Evolutionary conservation across 768 basidiomycete genomes (phyloP), one percentile per base, ranked within the genome.

Genomic region (Lentinus tigrinus): DNA sequence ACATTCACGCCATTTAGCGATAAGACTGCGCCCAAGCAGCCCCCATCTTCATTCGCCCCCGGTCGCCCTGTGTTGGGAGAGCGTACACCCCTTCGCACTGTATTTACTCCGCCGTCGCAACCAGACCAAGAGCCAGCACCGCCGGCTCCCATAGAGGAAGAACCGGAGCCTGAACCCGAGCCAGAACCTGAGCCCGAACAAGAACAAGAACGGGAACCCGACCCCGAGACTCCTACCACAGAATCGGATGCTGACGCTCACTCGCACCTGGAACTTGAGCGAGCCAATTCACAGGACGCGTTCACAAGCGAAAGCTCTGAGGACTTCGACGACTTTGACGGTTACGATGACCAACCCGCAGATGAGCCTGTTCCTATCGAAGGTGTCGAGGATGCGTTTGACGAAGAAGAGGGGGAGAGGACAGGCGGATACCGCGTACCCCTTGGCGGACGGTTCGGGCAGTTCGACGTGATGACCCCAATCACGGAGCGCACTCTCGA

Each of bases 401-500:
- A 58, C 34, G 52, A 58, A 11, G 47, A 37, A 21, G 58, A 68
- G 21, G 67, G 70, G 1, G 69, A 70, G 19, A 59, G 67, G 23
- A 56, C 67, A 16, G 64, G 66, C 3, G 60, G 64, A 10, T 64
- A 70, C 27, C 59, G 59, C 2, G 73, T 79, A 19, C 87, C 89
- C 27, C 76, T 88, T 50, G 88, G 87, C 16, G 87, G 90, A 17
- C 83, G 91, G 26, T 89, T 91, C 68, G 90, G 89, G 36, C 79
- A 82, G 57, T 91, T 98, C 74, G 87, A 90, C 67, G 87, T 95
- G 55, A 95, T 99, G 94, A 98, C 96, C 9, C 96, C 97, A 3
- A 98, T 98, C 72, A 93, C 93, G 13, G 97, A 99, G 72, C 81
- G 95, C 40, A 98, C 97, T 10, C 83, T 84, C 66, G 97, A 98